phyloP scores from a whole-genome alignment of 345 rosid species.

The Pugionium cornutum region DNA sequence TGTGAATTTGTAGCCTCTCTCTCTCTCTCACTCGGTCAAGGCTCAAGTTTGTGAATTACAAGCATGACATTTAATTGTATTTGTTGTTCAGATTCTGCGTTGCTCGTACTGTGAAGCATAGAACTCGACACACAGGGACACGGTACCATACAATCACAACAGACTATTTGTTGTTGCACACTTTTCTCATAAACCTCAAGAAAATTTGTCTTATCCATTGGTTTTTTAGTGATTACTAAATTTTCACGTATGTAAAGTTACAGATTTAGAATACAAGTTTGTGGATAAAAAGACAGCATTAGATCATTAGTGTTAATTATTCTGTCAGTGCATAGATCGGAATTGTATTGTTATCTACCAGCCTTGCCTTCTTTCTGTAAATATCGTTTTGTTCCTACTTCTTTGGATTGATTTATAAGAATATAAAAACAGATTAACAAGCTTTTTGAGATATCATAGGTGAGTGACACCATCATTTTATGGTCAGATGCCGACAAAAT shows the following conservation, averaged over 20 bases:
- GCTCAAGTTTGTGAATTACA: background rate
- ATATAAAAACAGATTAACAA: background rate
- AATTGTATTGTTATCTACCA: background rate
- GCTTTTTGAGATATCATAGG: background rate
- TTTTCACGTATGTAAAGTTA: constrained; percentile 37
- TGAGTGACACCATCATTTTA: background rate
- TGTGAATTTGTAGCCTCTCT: constrained; percentile 44
- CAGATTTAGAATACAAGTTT: constrained; percentile 25
- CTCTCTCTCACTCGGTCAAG: constrained; percentile 15
- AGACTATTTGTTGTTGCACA: constrained; percentile 26
- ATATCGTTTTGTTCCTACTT: constrained; percentile 5
- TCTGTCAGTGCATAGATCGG: constrained; percentile 26
- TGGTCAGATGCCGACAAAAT: no score
- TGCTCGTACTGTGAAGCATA: constrained; percentile 16
- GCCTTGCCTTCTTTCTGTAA: constrained; percentile 1
- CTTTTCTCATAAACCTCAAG: background rate
- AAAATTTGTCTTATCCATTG: background rate
- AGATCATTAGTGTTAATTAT: constrained; percentile 3
- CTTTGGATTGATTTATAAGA: background rate
- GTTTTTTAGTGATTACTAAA: background rate
- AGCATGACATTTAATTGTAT: background rate
- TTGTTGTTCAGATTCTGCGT: constrained; percentile 31
- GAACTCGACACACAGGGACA: constrained; percentile 21
- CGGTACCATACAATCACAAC: constrained; percentile 27
- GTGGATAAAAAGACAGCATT: background rate